Base-by-base conservation (phyloP, 352 stramenopile genomes). In the Paralagenidium karlingii region DNA sequence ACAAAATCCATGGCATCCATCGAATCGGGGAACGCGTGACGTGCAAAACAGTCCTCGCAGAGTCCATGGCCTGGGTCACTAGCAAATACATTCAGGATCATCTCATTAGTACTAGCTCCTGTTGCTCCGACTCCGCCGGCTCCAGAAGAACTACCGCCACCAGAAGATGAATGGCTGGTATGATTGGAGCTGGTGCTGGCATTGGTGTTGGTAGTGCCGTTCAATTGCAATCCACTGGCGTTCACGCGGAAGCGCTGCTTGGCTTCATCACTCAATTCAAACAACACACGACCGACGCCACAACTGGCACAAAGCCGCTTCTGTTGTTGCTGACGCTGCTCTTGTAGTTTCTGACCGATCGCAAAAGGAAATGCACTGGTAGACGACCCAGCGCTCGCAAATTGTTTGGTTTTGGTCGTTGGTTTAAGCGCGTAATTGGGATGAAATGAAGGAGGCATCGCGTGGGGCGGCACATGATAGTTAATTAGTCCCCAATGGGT, bases 401-500 rank as follows among this genome's bases (percentile, higher is more conserved):
- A 20, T 19, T 7, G 3, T 18, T 3, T 3, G 24, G 49, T 32
- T 3, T 31, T 32, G 16, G 40, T 40, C 19, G 51, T 52, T 0
- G 65, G 48, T 28, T 53, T 52, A 29, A 73, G 52, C 43, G 65
- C 51, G 45, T 83, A 88, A 33, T 82, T 82, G 13, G 68, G 49
- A 48, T 81, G 60, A 0, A 68, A 33, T 1, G 65, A 37, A 5
- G 68, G 61, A 1, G 63, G 68, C 60, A 81, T 74, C 8, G 67
- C 63, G 34, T 87, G 73, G 3, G 73, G 70, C 9, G 73, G 73
- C 4, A 90, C 77, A 53, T 82, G 58, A 51, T 81, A 90, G 55
- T 90, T 90, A 37, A 90, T 90, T 31, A 90, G 53, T 1, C 77
- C 77, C 77, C 77, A 90, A 48, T 90, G 77, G 28, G 62, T 81